phyloP scores from a whole-genome alignment of 371 early-diverging fungal species.

The Paraphysoderma sedebokerense region DNA sequence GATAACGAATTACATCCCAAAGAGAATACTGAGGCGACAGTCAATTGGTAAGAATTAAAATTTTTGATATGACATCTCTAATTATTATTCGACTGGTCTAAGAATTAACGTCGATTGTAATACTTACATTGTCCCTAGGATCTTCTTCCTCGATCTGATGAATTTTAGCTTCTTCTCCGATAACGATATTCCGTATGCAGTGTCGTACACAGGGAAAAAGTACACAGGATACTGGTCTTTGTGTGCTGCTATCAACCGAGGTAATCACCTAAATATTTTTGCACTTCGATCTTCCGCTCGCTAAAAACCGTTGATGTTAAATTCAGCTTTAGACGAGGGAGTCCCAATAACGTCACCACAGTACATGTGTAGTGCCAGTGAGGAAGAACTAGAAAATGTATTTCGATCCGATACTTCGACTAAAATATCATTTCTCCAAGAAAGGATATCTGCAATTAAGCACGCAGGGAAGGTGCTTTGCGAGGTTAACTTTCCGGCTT shows the following conservation, averaged over 20 bases:
- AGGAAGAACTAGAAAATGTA: constrained; percentile 24
- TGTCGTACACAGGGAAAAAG: constrained; percentile 29
- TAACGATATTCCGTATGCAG: constrained; percentile 34
- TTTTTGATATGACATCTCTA: no score
- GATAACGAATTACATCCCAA: no score
- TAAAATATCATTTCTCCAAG: constrained; percentile 38
- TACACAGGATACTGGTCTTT: constrained; percentile 80
- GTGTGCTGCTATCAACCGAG: constrained; percentile 59
- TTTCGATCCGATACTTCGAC: constrained; percentile 48
- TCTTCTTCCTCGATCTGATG: constrained; percentile 63
- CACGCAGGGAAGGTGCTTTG: constrained; percentile 47
- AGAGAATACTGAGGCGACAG: no score
- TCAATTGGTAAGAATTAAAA: no score
- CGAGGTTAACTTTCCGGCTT: background rate
- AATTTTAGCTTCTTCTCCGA: constrained; percentile 87
- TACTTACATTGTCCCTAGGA: no score
- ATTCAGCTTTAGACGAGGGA: constrained; percentile 39
- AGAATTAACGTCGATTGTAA: no score
- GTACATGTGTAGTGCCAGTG: constrained; percentile 17
- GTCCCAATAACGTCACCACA: constrained; percentile 40
- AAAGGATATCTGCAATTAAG: constrained; percentile 40
- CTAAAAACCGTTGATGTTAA: no score
- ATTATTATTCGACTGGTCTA: no score
- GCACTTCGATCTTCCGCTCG: no score
- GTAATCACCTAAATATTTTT: no score